phyloP scores from a whole-genome alignment of 31 red algal species.

The Pterothamnion heteromorphum region DNA sequence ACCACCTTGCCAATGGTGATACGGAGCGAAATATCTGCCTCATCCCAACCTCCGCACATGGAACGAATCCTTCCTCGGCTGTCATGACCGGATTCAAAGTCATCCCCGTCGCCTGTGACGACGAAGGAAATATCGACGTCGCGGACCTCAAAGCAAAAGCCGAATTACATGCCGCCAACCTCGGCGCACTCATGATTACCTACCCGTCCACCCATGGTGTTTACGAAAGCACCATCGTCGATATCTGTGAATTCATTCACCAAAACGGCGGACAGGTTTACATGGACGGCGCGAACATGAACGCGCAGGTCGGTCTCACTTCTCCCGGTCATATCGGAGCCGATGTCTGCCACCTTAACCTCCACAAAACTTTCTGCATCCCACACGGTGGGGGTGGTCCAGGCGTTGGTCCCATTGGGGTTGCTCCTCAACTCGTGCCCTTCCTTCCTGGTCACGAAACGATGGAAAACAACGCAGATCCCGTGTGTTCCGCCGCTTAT shows the following conservation, averaged over 20 bases:
- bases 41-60: slow-evolving; percentile 94
- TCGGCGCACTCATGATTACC: slow-evolving; percentile 93
- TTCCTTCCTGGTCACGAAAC: slow-evolving; percentile 93
- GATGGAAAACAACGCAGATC: slow-evolving; percentile 55
- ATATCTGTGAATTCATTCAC: slow-evolving; percentile 94
- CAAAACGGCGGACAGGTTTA: slow-evolving; percentile 96
- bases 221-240: slow-evolving; percentile 94
- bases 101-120: slow-evolving; percentile 83
- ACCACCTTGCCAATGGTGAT: slow-evolving; percentile 84
- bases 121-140: slow-evolving; percentile 89
- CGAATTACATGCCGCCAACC: slow-evolving; percentile 81
- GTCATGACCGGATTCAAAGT: slow-evolving; percentile 96
- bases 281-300: slow-evolving; percentile 99
- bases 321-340: slow-evolving; percentile 97
- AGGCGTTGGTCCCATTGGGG: slow-evolving; percentile 98
- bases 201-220: slow-evolving; percentile 99
- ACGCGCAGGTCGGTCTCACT: slow-evolving; percentile 96
- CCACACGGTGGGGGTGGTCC: slow-evolving; percentile 99
- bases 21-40: slow-evolving; percentile 86
- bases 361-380: slow-evolving; percentile 99
- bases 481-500: slow-evolving; percentile 82
- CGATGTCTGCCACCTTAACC: slow-evolving; percentile 99
- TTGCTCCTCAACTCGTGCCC: slow-evolving; percentile 87
- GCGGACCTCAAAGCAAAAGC: slow-evolving; percentile 82
- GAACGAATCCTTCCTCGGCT: slow-evolving; percentile 95